Percentiles rank a stretch among this genome's conserved stretches.
These are phyloP conservation scores for Lyophyllum atratum DNA, from an alignment of 768 basidiomycete species.

Conservation along the genomic window DNA sequence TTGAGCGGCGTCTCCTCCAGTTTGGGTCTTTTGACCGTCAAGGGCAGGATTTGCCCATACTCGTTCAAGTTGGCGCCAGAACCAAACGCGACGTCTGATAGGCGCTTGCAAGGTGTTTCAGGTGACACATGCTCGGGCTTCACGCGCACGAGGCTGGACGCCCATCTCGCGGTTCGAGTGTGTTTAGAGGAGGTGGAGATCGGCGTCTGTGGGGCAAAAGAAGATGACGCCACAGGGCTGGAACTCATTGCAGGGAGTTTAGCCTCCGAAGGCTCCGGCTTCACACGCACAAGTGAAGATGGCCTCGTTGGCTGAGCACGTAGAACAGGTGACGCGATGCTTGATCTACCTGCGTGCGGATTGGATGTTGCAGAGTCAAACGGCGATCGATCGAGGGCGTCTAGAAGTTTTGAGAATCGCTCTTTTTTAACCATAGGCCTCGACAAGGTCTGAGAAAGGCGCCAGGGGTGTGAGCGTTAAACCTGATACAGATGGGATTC, in stretches of 20 bases:
- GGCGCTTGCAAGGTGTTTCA: constrained; percentile 39
- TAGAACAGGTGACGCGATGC: not conserved
- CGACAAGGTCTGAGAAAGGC: not conserved
- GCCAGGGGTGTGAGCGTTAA: constrained; percentile 5
- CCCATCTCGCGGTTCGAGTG: not conserved
- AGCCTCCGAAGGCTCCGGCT: constrained; percentile 8
- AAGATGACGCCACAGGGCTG: not conserved
- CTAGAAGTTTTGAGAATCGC: constrained; percentile 5
- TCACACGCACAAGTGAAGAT: constrained; percentile 10
- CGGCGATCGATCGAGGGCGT: constrained; percentile 4
- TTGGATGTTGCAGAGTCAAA: not conserved
- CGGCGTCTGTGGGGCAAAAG: not conserved
- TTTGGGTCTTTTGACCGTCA: constrained; percentile 28
- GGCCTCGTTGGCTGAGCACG: not conserved
- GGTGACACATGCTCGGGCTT: constrained; percentile 33
- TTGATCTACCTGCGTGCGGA: constrained; percentile 1
- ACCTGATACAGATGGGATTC: not conserved
- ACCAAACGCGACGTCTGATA: constrained; percentile 28
- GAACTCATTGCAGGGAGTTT: not conserved
- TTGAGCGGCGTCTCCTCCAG: constrained; percentile 23
- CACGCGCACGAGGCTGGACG: constrained; percentile 13
- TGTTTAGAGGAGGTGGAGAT: not conserved
- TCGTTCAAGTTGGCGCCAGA: constrained; percentile 4
- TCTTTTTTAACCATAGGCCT: constrained; percentile 2
- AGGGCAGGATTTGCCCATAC: not conserved